phyloP scores from a whole-genome alignment of 192 early-diverging fungal species.

The Dispira simplex region DNA sequence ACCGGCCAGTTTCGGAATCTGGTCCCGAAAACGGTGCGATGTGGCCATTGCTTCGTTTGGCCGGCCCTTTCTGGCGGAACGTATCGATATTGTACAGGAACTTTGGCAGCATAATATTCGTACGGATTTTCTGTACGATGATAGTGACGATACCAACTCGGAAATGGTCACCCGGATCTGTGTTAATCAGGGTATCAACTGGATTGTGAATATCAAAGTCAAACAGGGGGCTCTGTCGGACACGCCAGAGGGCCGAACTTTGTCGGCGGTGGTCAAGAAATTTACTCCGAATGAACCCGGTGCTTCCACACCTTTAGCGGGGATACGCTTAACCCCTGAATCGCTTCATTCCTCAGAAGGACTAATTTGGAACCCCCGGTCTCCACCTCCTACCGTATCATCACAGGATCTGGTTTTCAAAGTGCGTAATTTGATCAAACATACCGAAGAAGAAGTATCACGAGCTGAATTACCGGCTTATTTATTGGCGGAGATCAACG shows the following conservation, averaged over 20 bases:
- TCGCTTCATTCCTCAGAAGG: background rate
- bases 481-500: slow-evolving; percentile 45
- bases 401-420: slow-evolving; percentile 28
- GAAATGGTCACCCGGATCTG: slow-evolving; percentile 40
- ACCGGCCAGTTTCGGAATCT: slow-evolving; percentile 28
- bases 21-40: slow-evolving; percentile 50
- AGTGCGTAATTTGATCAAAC: slow-evolving; percentile 55
- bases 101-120: slow-evolving; percentile 63
- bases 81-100: slow-evolving; percentile 59
- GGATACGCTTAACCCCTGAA: background rate
- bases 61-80: slow-evolving; percentile 44
- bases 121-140: slow-evolving; percentile 69
- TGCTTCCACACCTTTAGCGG: slow-evolving; percentile 19
- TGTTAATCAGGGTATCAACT: slow-evolving; percentile 53
- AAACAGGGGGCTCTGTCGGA: slow-evolving; percentile 19
- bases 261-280: too few species aligned
- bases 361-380: background rate
- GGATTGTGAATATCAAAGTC: slow-evolving; percentile 61
- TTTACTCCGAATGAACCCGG: slow-evolving; percentile 14
- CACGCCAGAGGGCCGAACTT: background rate
- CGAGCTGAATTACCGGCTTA: slow-evolving; percentile 36
- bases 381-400: too few species aligned
- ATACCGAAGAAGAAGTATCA: slow-evolving; percentile 51
- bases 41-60: slow-evolving; percentile 76
- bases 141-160: slow-evolving; percentile 46